phyloP scores from a whole-genome alignment of 2,329 filamentous ascomycete genomes.

The Arthrobotrys entomopaga region DNA sequence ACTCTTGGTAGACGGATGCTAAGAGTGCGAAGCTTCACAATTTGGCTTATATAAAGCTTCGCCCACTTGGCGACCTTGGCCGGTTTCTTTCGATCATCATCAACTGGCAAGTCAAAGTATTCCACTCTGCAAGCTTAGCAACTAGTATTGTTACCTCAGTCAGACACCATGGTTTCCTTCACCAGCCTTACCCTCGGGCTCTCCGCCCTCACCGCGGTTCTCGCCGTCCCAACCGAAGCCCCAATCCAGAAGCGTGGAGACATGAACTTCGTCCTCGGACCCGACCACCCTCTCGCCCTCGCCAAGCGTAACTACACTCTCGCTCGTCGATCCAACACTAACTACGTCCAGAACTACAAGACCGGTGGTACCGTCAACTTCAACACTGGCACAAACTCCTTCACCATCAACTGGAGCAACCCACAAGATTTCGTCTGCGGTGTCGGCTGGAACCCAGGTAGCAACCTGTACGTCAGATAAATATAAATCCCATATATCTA shows the following conservation, averaged over 20 bases:
- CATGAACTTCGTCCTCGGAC: conserved; percentile 31
- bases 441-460: conserved; percentile 66
- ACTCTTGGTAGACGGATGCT: not conserved
- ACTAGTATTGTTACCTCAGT: not conserved
- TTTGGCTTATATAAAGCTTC: conserved; percentile 49
- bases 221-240: conserved; percentile 59
- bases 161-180: conserved; percentile 41
- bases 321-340: conserved; percentile 62
- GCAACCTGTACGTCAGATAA: conserved; percentile 58
- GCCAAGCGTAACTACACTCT: conserved; percentile 57
- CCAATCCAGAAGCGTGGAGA: conserved; percentile 59
- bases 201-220: conserved; percentile 61
- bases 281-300: conserved; percentile 39
- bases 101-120: conserved; percentile 15
- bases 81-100: conserved; percentile 19
- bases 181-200: conserved; percentile 40
- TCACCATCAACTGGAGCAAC: conserved; percentile 66
- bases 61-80: conserved; percentile 45
- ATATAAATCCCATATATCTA: not conserved
- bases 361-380: conserved; percentile 68
- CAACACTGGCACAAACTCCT: conserved; percentile 68
- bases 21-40: not conserved
- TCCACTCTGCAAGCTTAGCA: not conserved
- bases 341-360: conserved; percentile 69
- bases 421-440: conserved; percentile 66